phyloP scores from a whole-genome alignment of 345 rosid species.

The Microcos paniculata region DNA sequence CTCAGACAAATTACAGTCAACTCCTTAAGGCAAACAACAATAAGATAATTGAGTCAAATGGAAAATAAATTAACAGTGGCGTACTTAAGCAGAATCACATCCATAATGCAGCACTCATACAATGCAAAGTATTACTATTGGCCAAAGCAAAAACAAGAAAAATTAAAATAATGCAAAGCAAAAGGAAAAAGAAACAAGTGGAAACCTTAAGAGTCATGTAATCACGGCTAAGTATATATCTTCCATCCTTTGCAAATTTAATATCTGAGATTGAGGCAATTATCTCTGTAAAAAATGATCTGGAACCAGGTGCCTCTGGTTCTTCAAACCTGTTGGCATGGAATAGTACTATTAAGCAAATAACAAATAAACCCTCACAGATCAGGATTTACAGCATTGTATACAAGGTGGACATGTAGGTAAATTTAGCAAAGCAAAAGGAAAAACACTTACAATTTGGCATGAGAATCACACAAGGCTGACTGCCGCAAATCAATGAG shows the following conservation, averaged over 20 bases:
- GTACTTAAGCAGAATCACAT: neutral
- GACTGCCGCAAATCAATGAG: slow-evolving; percentile 96
- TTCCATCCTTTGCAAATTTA: slow-evolving; percentile 79
- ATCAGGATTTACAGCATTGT: neutral
- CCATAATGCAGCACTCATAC: neutral
- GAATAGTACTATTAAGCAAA: slow-evolving; percentile 3
- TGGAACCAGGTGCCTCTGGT: slow-evolving; percentile 70
- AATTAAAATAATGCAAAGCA: neutral
- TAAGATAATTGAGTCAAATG: neutral
- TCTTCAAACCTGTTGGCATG: slow-evolving; percentile 72
- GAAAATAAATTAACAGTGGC: neutral
- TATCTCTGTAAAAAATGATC: slow-evolving; percentile 90
- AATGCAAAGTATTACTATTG: neutral
- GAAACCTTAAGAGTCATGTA: slow-evolving; percentile 95
- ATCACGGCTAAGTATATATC: slow-evolving; percentile 88
- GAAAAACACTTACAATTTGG: slow-evolving; percentile 70
- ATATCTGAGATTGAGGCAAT: slow-evolving; percentile 93
- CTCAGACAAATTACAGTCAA: neutral
- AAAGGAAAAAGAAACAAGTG: slow-evolving; percentile 3
- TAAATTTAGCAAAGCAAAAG: neutral
- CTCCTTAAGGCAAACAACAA: too few relatives aligned
- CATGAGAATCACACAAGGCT: slow-evolving; percentile 91
- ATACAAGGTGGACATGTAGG: neutral
- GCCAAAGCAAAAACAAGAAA: neutral
- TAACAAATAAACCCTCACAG: neutral